These are phyloP conservation scores for Neonectria faginata DNA, from an alignment of 2,329 filamentous ascomycete species.

Conservation along the genomic window DNA sequence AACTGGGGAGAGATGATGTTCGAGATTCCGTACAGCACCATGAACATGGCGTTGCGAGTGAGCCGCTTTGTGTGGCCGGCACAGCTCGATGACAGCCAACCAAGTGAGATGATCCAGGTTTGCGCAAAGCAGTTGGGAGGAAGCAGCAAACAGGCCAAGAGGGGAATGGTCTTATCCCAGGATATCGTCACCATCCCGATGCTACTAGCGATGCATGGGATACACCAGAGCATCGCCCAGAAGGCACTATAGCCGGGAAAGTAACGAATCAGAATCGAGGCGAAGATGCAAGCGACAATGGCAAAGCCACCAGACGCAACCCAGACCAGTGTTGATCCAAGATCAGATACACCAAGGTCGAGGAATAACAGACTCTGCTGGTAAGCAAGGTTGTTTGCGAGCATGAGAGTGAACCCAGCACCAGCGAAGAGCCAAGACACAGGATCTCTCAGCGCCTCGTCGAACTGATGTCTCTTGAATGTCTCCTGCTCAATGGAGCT, in stretches of 20 bases:
- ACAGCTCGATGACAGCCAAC: slow-evolving; percentile 37
- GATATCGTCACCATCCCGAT: slow-evolving; percentile 41
- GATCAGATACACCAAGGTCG: slow-evolving; percentile 29
- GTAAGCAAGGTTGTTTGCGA: slow-evolving; percentile 54
- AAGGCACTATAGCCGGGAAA: slow-evolving; percentile 36
- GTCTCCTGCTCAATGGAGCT: slow-evolving; percentile 51
- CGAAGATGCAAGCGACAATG: slow-evolving; percentile 32
- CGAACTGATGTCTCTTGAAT: slow-evolving; percentile 49
- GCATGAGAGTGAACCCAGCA: slow-evolving; percentile 51
- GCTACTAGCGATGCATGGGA: slow-evolving; percentile 37
- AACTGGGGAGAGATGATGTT: slow-evolving; percentile 55
- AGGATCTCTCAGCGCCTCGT: slow-evolving; percentile 47
- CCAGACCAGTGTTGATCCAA: slow-evolving; percentile 32
- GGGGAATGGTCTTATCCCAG: slow-evolving; percentile 42
- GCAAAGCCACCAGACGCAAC: slow-evolving; percentile 33
- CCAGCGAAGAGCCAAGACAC: slow-evolving; percentile 48
- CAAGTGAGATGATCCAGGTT: slow-evolving; percentile 34
- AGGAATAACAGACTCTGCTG: slow-evolving; percentile 45
- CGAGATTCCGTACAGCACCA: slow-evolving; percentile 50
- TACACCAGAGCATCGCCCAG: slow-evolving; percentile 39
- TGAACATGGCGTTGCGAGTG: slow-evolving; percentile 54
- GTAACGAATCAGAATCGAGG: slow-evolving; percentile 32
- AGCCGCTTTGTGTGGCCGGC: slow-evolving; percentile 58
- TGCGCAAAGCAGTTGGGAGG: slow-evolving; percentile 33
- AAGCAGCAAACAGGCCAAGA: slow-evolving; percentile 41